Conservation (phyloP, 192 early-diverging fungal species). For the Coemansia sp. region DNA sequence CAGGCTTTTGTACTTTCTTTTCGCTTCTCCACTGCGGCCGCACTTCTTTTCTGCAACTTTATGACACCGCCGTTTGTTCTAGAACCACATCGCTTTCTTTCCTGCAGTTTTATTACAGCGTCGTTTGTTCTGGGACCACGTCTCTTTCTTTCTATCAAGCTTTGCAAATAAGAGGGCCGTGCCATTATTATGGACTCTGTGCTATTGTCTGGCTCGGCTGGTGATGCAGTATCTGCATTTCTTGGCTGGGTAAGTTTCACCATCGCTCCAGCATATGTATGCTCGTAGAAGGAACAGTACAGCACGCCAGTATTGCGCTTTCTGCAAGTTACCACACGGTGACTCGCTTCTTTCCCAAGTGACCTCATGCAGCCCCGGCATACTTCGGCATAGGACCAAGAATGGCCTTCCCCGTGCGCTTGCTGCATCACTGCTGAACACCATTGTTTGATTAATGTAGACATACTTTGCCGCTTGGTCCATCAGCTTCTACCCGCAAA, state of each 20-base stretch:
- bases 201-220: slow-evolving; percentile 2
- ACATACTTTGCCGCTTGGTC: slow-evolving; percentile 86
- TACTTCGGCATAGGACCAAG: neutral
- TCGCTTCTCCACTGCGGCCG: neutral
- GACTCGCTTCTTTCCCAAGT: neutral
- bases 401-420: neutral
- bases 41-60: neutral
- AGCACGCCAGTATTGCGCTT: no score
- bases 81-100: neutral
- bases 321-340: neutral
- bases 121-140: neutral
- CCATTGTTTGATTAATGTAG: slow-evolving; percentile 36
- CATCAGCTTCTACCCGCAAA: slow-evolving; percentile 85
- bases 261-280: no score
- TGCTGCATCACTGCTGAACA: neutral
- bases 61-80: neutral
- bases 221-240: slow-evolving; percentile 22
- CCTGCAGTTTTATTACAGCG: neutral
- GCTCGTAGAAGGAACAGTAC: no score
- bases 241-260: slow-evolving; percentile 30
- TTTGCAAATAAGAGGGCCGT: neutral
- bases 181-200: neutral
- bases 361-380: neutral
- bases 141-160: neutral
- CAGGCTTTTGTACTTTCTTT: no score